Base-by-base conservation (phyloP, 129 eudicot genomes). In the Flaveria robusta region DNA sequence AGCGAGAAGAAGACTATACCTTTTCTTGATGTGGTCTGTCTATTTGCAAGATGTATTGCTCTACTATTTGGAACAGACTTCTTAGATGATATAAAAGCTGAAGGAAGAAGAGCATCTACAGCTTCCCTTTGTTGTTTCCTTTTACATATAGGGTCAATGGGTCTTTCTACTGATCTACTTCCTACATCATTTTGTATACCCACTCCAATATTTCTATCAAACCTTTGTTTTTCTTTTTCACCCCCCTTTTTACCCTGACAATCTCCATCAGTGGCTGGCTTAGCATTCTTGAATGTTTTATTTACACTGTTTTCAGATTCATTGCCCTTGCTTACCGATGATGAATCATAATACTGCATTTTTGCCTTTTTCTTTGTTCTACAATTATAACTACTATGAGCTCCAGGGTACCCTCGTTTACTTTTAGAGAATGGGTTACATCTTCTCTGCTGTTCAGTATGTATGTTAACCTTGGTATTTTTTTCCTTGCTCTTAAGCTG, bases 101-200 rank as follows among this genome's bases (percentile, higher is more conserved):
- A 91, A 67, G 96, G 91, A 77, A 91, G 95, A 75, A 95, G 93
- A 77, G 94, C 97, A 77, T 91, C 92, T 47, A 95, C 97, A 50
- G 88, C 99, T 74, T 91, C 97, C 51, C 99, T 94, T 80, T 89
- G 97, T 80, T 89, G 92, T 81, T 91, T 91, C 78, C 96, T 86
- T 83, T 87, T 88, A 62, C 46, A 9, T 42, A 84, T 74, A 14
- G 82, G 24, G 76, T 81, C 81, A 8, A 67, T 77, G 29, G 81
- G 15, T 39, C 71, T 65, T 69, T 24, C 65, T 80, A 59, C 78
- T 78, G 80, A 37, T 79, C 64, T 69, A 24, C 74, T 81, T 27
- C 42, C 74, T 66, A 41, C 84, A 77, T 60, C 73, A 49, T 81
- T 42, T 51, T 46, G 64, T 68, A 37, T 78, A 56, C 47, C 81